A percentile compares a stretch with the other conserved stretches of the same genome.
phyloP scores from a whole-genome alignment of 768 basidiomycete genomes.

The Tubosaeta brunneosetosa region DNA sequence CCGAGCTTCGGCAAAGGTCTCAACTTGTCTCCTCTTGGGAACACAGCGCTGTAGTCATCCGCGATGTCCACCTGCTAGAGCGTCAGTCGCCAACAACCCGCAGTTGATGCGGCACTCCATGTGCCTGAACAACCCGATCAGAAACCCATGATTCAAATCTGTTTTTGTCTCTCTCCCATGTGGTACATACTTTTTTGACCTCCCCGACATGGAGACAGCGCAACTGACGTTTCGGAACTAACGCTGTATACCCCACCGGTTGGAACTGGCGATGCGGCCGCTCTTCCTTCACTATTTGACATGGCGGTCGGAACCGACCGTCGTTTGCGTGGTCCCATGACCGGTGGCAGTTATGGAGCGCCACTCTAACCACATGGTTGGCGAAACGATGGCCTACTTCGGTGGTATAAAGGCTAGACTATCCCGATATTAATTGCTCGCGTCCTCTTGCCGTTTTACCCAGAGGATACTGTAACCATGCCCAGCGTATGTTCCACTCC shows the following conservation, averaged over 20 bases:
- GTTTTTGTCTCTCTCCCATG: not conserved
- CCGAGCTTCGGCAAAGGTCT: not conserved
- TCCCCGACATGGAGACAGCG: not conserved
- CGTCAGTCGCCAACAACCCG: not conserved
- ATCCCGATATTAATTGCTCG: not conserved
- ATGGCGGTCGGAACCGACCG: not conserved
- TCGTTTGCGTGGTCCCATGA: conserved; percentile 1
- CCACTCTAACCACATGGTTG: conserved; percentile 7
- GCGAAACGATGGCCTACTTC: not conserved
- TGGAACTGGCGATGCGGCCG: not conserved
- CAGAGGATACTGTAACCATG: conserved; percentile 14
- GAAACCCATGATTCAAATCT: not conserved
- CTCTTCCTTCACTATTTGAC: not conserved
- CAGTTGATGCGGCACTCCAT: not conserved
- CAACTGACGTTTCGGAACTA: not conserved
- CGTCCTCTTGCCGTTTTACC: not conserved
- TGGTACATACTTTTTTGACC: not conserved
- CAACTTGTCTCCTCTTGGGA: not conserved
- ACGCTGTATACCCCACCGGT: not conserved
- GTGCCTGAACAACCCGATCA: conserved; percentile 1
- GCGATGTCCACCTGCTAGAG: not conserved
- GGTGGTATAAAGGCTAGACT: conserved; percentile 11
- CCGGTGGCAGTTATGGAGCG: not conserved
- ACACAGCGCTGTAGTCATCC: not conserved
- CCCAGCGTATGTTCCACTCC: conserved; percentile 18